Percentiles rank a stretch among this genome's conserved stretches.
phyloP scores from a whole-genome alignment of 345 rosid species.

The Fremontodendron californicum region DNA sequence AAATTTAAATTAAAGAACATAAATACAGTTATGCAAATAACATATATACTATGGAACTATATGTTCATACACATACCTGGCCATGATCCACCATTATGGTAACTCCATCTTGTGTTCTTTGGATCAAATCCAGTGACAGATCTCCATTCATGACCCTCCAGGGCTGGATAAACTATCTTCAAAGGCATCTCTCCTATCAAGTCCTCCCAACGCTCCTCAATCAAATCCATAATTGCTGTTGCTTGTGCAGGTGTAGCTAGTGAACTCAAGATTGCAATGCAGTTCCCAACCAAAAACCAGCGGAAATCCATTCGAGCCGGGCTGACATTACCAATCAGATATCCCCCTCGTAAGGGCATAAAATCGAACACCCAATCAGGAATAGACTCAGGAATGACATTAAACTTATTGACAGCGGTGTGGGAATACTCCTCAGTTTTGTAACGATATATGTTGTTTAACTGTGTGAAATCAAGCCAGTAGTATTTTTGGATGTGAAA shows the following conservation, averaged over 20 bases:
- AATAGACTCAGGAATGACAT: background rate
- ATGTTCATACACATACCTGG: slow-evolving; percentile 33
- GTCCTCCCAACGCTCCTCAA: background rate
- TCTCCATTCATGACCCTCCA: slow-evolving; percentile 53
- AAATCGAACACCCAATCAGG: background rate
- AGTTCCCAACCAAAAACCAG: background rate
- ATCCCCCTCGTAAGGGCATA: background rate
- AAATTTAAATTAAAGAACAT: too few species aligned
- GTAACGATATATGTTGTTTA: slow-evolving; percentile 48
- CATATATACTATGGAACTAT: slow-evolving; percentile 36
- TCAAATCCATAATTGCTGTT: background rate
- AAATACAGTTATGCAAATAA: too few species aligned
- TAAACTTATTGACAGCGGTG: too few species aligned
- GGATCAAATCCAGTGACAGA: slow-evolving; percentile 52
- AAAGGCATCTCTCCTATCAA: slow-evolving; percentile 39
- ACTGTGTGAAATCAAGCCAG: slow-evolving; percentile 45
- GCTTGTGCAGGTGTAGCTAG: slow-evolving; percentile 1
- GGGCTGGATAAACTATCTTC: slow-evolving; percentile 46
- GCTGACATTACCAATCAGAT: background rate
- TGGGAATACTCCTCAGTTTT: background rate
- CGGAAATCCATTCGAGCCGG: background rate
- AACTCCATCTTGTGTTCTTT: slow-evolving; percentile 52
- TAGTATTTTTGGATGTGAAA: slow-evolving; percentile 47
- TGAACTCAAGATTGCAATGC: background rate
- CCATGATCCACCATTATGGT: slow-evolving; percentile 56